Conservation (phyloP, 345 rosid genomes). For the Arabis alpina region DNA sequence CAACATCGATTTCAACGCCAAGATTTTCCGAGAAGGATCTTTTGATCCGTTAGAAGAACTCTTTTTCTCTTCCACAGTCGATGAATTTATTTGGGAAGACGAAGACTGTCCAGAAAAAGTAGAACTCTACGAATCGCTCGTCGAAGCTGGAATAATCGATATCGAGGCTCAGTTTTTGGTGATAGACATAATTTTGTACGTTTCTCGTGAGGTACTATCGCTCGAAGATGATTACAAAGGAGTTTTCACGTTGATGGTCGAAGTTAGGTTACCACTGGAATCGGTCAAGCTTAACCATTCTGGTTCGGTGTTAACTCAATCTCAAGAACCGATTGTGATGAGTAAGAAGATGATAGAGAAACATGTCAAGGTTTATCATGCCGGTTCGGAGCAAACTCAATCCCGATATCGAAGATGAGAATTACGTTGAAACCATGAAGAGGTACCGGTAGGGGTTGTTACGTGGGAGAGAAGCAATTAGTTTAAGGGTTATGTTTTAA, state of each 20-base stretch:
- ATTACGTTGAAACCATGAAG: neutral
- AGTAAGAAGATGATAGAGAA: slow-evolving; percentile 1
- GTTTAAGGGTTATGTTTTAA: neutral
- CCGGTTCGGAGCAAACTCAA: slow-evolving; percentile 15
- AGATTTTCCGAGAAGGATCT: slow-evolving; percentile 9
- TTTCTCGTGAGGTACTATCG: neutral
- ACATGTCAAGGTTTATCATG: neutral
- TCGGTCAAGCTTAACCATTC: neutral
- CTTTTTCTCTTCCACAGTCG: slow-evolving; percentile 5
- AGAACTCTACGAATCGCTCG: slow-evolving; percentile 13
- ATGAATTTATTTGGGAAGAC: slow-evolving; percentile 27
- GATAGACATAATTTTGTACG: slow-evolving; percentile 16
- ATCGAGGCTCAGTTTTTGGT: slow-evolving; percentile 14
- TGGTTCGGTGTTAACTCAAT: slow-evolving; percentile 12
- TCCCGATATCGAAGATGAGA: slow-evolving; percentile 2
- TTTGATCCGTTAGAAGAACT: neutral
- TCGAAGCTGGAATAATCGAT: slow-evolving; percentile 13
- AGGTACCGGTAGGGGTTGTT: neutral
- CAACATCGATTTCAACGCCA: neutral
- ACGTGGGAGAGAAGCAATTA: neutral
- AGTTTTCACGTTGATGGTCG: slow-evolving; percentile 24
- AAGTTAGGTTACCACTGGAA: slow-evolving; percentile 23
- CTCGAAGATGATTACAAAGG: slow-evolving; percentile 21
- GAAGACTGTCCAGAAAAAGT: slow-evolving; percentile 30
- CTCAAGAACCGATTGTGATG: neutral